Base-by-base conservation (phyloP, 768 basidiomycete species). In the Mycena sanguinolenta region DNA sequence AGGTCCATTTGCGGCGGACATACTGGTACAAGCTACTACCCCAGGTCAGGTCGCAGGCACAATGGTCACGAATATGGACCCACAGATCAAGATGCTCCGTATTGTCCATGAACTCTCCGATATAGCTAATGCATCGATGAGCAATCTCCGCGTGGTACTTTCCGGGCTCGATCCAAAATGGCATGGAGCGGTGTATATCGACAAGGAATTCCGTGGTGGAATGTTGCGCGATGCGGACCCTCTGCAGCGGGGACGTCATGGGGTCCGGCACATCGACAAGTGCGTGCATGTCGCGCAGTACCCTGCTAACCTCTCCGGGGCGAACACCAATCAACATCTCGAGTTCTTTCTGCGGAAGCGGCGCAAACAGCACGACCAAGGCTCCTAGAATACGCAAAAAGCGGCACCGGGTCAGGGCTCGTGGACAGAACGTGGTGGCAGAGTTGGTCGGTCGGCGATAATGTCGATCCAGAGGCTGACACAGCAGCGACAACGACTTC, bases 401-500 rank as follows among this genome's bases (percentile, higher is more conserved):
- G 54, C 8, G 71, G 36, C 16, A 67, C 32, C 16, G 63, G 46
- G 21, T 73, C 49, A 8, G 55, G 38, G 38, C 53, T 30, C 4
- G 39, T 28, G 36, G 64, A 63, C 36, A 73, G 69, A 8, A 73
- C 63, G 52, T 73, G 62, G 28, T 70, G 69, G 55, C 63, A 73
- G 3, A 73, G 69, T 30, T 73, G 57, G 69, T 73, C 72, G 49
- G 49, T 59, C 17, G 68, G 60, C 4, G 68, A 55, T 2, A 58
- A 58, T 1, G 34, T 13, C 9, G 65, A 53, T 12, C 19, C 27
- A 12, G 52, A 34, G 14, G 34, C 25, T 2, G 52, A 53, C 13
- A 67, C 66, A 5, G 69, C 73, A 12, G 64, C 59, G 34, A 68
- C 64, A 13, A 71, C 63, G n/a, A 69, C 57, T 30, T 71, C 69